A percentile compares a stretch with the other conserved stretches of the same genome.
Evolutionary conservation across 1,284 basidiomycete species (phyloP).

Genomic region (Clitocybe nebularis): DNA sequence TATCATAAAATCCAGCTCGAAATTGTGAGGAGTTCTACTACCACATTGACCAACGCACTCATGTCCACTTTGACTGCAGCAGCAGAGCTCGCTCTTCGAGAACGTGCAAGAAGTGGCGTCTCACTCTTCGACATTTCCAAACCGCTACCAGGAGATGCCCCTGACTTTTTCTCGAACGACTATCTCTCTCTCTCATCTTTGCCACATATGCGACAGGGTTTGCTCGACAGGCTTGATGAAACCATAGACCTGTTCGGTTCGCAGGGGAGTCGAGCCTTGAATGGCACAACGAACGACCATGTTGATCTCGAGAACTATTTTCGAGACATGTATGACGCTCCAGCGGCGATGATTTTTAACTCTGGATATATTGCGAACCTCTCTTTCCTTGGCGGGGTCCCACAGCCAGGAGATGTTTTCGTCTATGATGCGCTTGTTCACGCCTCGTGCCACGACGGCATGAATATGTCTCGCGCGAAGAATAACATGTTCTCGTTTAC

Average conservation of each 20-base stretch:
- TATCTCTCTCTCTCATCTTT: conserved; percentile 53
- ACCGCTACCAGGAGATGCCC: conserved; percentile 4
- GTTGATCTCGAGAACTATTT: conserved; percentile 38
- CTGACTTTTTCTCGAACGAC: conserved; percentile 58
- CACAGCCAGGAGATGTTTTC: conserved; percentile 48
- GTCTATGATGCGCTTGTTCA: conserved; percentile 60
- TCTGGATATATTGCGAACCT: conserved; percentile 63
- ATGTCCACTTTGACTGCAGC: neutral
- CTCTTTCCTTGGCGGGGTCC: conserved; percentile 50
- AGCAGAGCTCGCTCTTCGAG: neutral
- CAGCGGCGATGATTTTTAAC: conserved; percentile 52
- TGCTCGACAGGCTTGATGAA: conserved; percentile 27
- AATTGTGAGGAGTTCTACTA: no score
- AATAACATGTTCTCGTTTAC: conserved; percentile 32
- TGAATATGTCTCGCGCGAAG: conserved; percentile 39
- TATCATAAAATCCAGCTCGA: no score
- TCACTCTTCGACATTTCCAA: neutral
- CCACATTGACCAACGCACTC: neutral
- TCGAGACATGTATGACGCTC: conserved; percentile 32
- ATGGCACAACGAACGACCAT: conserved; percentile 41
- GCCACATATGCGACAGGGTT: conserved; percentile 28
- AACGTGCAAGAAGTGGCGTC: conserved; percentile 1
- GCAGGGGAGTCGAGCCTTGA: conserved; percentile 54
- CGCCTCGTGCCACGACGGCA: conserved; percentile 55
- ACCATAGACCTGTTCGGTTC: conserved; percentile 43